These are phyloP conservation scores for Inga leiocalycina DNA, from an alignment of 306 rosid genomes.

Conservation along the genomic window DNA sequence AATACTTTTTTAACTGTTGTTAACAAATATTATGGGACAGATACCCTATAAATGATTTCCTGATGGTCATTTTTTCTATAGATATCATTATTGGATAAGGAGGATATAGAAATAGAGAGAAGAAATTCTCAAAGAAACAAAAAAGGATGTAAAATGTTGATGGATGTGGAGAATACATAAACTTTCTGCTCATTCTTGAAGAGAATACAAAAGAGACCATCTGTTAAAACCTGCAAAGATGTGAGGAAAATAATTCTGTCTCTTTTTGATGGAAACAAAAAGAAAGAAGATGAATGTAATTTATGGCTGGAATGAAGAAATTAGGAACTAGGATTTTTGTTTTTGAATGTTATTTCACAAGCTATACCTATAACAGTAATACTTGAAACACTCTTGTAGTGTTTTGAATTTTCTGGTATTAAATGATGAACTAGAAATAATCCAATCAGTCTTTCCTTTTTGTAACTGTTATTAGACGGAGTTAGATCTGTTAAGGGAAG, in stretches of 20 bases:
- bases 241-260: background rate
- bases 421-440: background rate
- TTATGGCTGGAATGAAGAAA: slow-evolving; percentile 7
- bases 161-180: background rate
- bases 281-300: background rate
- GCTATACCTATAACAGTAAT: background rate
- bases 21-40: background rate
- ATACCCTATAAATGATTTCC: slow-evolving; percentile 1
- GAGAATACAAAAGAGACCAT: background rate
- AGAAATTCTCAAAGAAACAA: background rate
- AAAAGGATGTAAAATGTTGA: background rate
- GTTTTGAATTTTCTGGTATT: background rate
- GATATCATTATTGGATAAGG: background rate
- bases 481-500: background rate
- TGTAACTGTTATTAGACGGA: background rate
- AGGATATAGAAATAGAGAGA: background rate
- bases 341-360: background rate
- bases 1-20: background rate
- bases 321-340: background rate
- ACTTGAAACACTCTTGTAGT: background rate
- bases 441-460: slow-evolving; percentile 8
- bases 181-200: background rate
- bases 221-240: background rate
- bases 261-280: background rate
- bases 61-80: background rate